Evolutionary conservation across 192 early-diverging fungal genomes (phyloP), one percentile per base, ranked within the genome.

Genomic region (Coemansia sp.): DNA sequence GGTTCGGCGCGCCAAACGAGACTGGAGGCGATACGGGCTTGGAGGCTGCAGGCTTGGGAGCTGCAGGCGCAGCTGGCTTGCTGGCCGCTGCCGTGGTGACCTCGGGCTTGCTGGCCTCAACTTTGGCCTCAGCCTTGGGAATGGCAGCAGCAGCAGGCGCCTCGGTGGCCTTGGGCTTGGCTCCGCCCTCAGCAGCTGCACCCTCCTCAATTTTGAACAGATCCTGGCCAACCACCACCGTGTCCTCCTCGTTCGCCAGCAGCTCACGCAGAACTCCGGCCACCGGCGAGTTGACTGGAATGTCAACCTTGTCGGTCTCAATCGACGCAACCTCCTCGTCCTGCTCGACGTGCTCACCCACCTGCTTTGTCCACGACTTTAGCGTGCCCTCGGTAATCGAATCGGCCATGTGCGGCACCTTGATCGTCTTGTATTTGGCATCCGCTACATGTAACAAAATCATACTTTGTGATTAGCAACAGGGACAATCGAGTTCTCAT

Each of bases 241-340:
- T 94, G 71, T 94, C 92, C 43, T 94, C 93, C 70, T 94, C 95
- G 18, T 89, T 85, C 54, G 89, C 88, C 62, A 87, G 90, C 26
- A 88, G 64, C 77, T 92, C 93, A 23, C 92, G 68, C 54, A 99
- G 86, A n/a, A 84, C 89, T 29, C 97, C 97, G 45, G 89, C 86
- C 45, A 90, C 91, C 48, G 95, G 94, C 26, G 94, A 92, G 86
- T 99, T 99, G 68, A 99, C 91, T n/a, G 94, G 87, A 22, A 98
- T 90, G 77, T 97, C 97, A 64, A 99, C 88, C 87, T 99, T 99
- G 86, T 99, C 97, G 37, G 97, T 99, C 74, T 99, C 97, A 54
- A 99, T 98, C 37, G 94, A 95, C 18, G 94, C 94, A 32, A 98
- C 86, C 70, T 92, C 92, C 69, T 99, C 97, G 65, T 99, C 97